Base-by-base conservation (phyloP, 805 yeast genomes). In the Lipomyces oligophaga region DNA sequence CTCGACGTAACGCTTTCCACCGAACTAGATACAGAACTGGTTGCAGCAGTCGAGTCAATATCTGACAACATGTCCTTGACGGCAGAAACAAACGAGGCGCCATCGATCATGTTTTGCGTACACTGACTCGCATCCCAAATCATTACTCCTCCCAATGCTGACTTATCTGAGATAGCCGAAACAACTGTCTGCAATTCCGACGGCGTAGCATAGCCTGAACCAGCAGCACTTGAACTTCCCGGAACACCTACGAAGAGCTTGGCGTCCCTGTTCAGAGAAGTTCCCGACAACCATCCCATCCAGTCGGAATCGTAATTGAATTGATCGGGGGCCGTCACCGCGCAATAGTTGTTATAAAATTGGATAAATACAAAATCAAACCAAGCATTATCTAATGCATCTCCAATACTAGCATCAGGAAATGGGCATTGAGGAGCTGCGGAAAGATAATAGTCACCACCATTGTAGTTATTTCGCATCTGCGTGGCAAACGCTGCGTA, bases 351-450 rank as follows among this genome's bases (percentile, higher is more conserved):
- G 69, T 80, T 80, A 70, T 80, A 80, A 64, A 80, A 81, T 66
- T 80, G 86, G 47, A 81, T 71, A 57, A 79, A 80, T 15, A 78
- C 76, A 59, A 75, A 77, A 60, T 81, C 85, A 52, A 81, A 63
- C 26, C 70, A 66, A 21, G 77, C 73, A 11, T 67, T 60, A 27
- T 63, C 61, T 38, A 75, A 58, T 30, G 75, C 63, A 42, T 67
- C 63, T 45, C 74, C 73, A 32, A 69, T 63, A 38, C 67, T 63
- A 10, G 66, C 72, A 61, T 80, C 85, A 11, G 84, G 84, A 59
- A 73, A 73, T 6, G 78, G 78, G 64, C 85, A 80, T 62, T 79
- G 85, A 7, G 85, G 86, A 38, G 85, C 79, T 47, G 83, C 83
- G 35, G 82, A 73, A 38, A 80, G 64, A 58, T 75, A 75, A 67